These are phyloP conservation scores for Trichocladium uniseriatum DNA, from an alignment of 495 filamentous ascomycete species.

Conservation along the genomic window DNA sequence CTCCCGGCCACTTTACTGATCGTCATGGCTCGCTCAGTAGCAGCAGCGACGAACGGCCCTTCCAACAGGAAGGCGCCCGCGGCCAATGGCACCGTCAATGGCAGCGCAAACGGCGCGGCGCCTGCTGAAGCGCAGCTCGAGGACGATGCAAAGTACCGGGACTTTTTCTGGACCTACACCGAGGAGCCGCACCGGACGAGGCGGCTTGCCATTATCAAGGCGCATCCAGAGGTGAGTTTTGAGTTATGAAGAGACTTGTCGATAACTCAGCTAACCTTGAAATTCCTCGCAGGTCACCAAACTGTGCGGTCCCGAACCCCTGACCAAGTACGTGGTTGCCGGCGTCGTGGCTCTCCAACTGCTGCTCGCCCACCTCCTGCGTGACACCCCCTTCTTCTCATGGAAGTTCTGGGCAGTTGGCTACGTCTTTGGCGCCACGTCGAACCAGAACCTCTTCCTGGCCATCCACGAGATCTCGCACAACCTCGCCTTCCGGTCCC, in stretches of 20 bases:
- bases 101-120: constrained; percentile 3
- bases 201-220: constrained; percentile 91
- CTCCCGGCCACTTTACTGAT: neutral
- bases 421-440: constrained; percentile 89
- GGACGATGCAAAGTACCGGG: constrained; percentile 36
- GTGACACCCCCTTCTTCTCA: constrained; percentile 70
- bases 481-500: constrained; percentile 85
- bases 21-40: constrained; percentile 17
- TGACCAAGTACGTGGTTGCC: constrained; percentile 89
- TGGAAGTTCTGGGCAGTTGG: constrained; percentile 74
- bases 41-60: constrained; percentile 6
- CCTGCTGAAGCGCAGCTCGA: constrained; percentile 13
- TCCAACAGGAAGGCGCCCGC: constrained; percentile 10
- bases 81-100: constrained; percentile 17
- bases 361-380: constrained; percentile 67
- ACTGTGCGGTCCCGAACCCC: constrained; percentile 91
- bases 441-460: constrained; percentile 98
- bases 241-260: neutral
- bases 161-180: constrained; percentile 89
- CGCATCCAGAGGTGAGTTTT: constrained; percentile 76
- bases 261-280: constrained; percentile 8
- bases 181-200: constrained; percentile 94
- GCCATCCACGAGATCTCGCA: constrained; percentile 99
- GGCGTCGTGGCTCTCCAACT: constrained; percentile 78
- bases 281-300: constrained; percentile 67